Evolutionary conservation across 495 filamentous ascomycete genomes (phyloP), one percentile per base, ranked within the genome.

Genomic region (Penicillium robsamsonii): DNA sequence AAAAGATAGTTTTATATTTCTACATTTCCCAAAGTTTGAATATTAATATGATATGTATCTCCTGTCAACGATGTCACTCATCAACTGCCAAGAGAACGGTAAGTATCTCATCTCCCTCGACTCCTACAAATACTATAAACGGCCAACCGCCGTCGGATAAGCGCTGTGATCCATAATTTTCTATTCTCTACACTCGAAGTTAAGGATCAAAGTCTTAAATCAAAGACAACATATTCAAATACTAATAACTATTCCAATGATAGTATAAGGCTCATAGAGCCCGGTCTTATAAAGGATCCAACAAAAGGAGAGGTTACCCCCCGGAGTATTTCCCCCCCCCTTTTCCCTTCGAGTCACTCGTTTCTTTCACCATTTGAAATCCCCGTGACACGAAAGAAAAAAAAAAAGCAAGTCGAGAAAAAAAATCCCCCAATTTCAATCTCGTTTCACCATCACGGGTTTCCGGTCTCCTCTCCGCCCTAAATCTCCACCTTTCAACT

Each of bases 101-200:
- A 6, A 12, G 30, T 33, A 38, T 37, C 35, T 37, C 33, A n/a
- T n/a, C n/a, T n/a, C 4, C 33, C 33, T 37, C 33, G 13, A 37
- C 33, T 37, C 33, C 33, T 37, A 31, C 12, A 31, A 31, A 31
- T 31, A 13, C 42, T 44, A 24, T 25, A 44, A 25, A 44, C 42
- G 42, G 42, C 22, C 22, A 45, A 12, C 42, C 47, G 12, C 42
- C 40, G 55, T 50, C 51, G 46, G 56, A 29, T 59, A 56, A 59
- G 53, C 56, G 56, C 49, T 46, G 40, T 27, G 47, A 13, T 54
- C 52, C 57, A 42, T 29, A 20, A 24, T 31, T 35, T 29, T 38
- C 15, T 17, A 17, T 22, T 33, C 12, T 43, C 33, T 24, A 33
- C 38, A 52, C 41, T 43, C 41, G 18, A 43, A 22, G 13, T 41